phyloP scores from a whole-genome alignment of 1,139 yeast species.

The Pneumocystis sp. region DNA sequence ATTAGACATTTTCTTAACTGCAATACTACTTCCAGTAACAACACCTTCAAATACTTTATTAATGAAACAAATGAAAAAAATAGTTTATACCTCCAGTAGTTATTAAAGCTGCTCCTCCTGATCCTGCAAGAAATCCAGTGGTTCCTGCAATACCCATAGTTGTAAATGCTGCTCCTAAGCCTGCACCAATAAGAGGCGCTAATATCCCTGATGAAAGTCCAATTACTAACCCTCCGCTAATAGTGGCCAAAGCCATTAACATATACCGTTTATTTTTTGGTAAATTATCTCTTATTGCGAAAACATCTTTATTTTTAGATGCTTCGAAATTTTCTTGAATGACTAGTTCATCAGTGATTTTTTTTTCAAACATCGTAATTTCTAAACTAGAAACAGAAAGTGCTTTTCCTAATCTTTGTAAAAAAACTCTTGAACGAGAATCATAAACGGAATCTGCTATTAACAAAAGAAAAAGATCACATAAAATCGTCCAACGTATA shows the following conservation, averaged over 20 bases:
- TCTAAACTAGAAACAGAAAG: conserved; percentile 50
- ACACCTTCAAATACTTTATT: conserved; percentile 24
- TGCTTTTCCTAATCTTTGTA: conserved; percentile 48
- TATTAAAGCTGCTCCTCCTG: conserved; percentile 90
- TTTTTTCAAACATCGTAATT: conserved; percentile 72
- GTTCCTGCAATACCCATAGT: conserved; percentile 92
- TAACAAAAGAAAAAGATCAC: conserved; percentile 71
- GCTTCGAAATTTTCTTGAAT: conserved; percentile 58
- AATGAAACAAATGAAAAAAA: background rate
- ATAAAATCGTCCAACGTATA: conserved; percentile 80
- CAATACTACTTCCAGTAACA: conserved; percentile 79
- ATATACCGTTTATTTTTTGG: conserved; percentile 56
- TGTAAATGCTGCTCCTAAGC: conserved; percentile 90
- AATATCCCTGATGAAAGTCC: conserved; percentile 89
- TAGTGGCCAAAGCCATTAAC: conserved; percentile 85
- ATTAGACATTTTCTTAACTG: conserved; percentile 67
- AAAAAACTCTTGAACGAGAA: conserved; percentile 65
- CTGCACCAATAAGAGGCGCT: conserved; percentile 98
- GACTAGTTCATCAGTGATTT: conserved; percentile 80
- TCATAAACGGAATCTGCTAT: conserved; percentile 81
- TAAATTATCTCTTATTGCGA: conserved; percentile 52
- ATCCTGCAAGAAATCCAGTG: conserved; percentile 81
- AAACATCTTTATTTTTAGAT: conserved; percentile 59
- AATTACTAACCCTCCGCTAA: conserved; percentile 91
- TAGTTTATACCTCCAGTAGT: conserved; percentile 55